Conservation (phyloP, 2,329 filamentous ascomycete species). For the Aspergillus felis region DNA sequence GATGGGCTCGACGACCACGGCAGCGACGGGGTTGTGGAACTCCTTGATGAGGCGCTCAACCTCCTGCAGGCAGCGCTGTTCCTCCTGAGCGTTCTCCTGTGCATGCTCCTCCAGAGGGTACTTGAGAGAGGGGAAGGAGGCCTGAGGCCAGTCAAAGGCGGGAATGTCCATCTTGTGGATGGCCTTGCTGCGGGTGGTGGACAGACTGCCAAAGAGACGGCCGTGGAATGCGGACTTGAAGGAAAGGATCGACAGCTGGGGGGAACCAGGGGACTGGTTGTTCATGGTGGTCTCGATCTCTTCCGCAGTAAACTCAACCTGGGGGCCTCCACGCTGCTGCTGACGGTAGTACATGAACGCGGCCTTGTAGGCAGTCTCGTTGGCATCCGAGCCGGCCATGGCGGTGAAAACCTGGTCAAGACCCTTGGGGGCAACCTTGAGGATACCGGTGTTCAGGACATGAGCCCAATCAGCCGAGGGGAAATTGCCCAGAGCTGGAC, state of each 20-base stretch:
- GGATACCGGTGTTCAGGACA: slow-evolving; percentile 73
- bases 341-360: slow-evolving; percentile 91
- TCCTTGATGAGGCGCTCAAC: slow-evolving; percentile 76
- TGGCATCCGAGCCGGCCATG: slow-evolving; percentile 84
- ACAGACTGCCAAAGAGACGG: slow-evolving; percentile 80
- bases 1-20: slow-evolving; percentile 82
- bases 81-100: slow-evolving; percentile 76
- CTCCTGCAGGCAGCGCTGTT: slow-evolving; percentile 75
- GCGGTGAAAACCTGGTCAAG: slow-evolving; percentile 87
- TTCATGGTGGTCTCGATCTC: slow-evolving; percentile 74
- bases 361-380: slow-evolving; percentile 92
- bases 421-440: slow-evolving; percentile 78
- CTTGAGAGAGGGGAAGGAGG: slow-evolving; percentile 77
- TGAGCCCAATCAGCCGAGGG: slow-evolving; percentile 79
- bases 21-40: slow-evolving; percentile 75
- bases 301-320: slow-evolving; percentile 73
- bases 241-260: slow-evolving; percentile 77
- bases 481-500: slow-evolving; percentile 87
- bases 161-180: slow-evolving; percentile 95
- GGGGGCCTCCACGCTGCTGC: slow-evolving; percentile 70
- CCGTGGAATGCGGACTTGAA: slow-evolving; percentile 90
- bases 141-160: slow-evolving; percentile 92
- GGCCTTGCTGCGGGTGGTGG: slow-evolving; percentile 85
- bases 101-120: slow-evolving; percentile 80
- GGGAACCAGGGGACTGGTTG: slow-evolving; percentile 74